Conservation (phyloP, 208 protist species). For the Trypanosoma avium region DNA sequence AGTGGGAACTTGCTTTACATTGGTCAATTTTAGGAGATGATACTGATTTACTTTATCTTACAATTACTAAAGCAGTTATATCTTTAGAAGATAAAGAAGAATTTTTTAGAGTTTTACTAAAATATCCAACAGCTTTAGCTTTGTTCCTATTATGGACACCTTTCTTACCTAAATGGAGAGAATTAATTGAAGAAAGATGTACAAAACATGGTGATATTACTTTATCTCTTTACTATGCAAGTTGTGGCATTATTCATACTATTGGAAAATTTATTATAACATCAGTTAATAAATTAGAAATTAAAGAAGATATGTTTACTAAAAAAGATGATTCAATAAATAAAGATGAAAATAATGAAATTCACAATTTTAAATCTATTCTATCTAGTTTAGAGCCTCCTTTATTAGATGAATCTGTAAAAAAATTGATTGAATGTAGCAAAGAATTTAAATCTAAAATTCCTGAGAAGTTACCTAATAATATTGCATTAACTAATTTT, state of each 20-base stretch:
- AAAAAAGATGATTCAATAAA: too few relatives aligned
- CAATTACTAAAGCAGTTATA: conserved; percentile 17
- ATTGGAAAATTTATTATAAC: not conserved
- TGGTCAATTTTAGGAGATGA: conserved; percentile 30
- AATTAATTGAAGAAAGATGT: not conserved
- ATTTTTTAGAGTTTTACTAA: conserved; percentile 23
- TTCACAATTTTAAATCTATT: not conserved
- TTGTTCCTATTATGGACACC: conserved; percentile 14
- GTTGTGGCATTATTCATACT: not conserved
- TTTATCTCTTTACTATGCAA: not conserved
- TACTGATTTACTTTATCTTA: conserved; percentile 43
- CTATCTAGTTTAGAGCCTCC: not conserved
- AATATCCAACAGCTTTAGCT: conserved; percentile 8
- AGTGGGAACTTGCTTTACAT: conserved; percentile 28
- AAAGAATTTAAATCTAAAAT: not conserved
- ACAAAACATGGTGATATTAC: not conserved
- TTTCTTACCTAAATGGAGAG: conserved; percentile 20
- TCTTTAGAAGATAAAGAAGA: conserved; percentile 16
- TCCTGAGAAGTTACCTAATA: not conserved
- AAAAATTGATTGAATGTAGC: not conserved
- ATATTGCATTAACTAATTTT: not conserved
- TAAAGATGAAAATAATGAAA: too few relatives aligned
- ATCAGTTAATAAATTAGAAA: too few relatives aligned
- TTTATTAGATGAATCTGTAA: not conserved
- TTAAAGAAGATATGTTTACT: too few relatives aligned